A percentile compares a stretch with the other conserved stretches of the same genome.
Conservation (phyloP, 2,329 filamentous ascomycete genomes). For the Nemania sp. region DNA sequence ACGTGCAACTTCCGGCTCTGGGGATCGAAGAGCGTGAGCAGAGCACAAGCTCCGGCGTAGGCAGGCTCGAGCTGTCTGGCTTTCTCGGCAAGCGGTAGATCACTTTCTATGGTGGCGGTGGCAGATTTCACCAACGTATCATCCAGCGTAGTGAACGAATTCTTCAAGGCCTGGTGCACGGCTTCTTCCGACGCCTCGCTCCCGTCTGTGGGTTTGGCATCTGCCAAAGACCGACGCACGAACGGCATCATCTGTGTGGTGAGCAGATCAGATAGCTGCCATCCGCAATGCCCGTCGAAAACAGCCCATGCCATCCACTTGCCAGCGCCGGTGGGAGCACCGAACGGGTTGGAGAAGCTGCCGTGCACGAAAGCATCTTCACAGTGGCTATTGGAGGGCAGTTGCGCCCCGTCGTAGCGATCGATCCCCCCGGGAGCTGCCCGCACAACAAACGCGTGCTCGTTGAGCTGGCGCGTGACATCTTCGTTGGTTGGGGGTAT, state of each 20-base stretch:
- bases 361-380: slow-evolving; percentile 42
- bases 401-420: slow-evolving; percentile 40
- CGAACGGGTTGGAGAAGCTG: slow-evolving; percentile 35
- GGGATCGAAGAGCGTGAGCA: slow-evolving; percentile 63
- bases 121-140: slow-evolving; percentile 37
- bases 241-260: slow-evolving; percentile 38
- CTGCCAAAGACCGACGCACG: slow-evolving; percentile 35
- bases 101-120: slow-evolving; percentile 36
- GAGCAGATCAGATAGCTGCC: slow-evolving; percentile 41
- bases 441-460: slow-evolving; percentile 30
- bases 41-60: slow-evolving; percentile 38
- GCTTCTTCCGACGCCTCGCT: slow-evolving; percentile 29
- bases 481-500: slow-evolving; percentile 33
- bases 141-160: slow-evolving; percentile 45
- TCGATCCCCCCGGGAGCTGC: slow-evolving; percentile 25
- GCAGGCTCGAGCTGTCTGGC: slow-evolving; percentile 36
- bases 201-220: slow-evolving; percentile 23
- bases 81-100: slow-evolving; percentile 36
- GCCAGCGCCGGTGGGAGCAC: slow-evolving; percentile 10
- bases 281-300: slow-evolving; percentile 43
- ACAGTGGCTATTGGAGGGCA: slow-evolving; percentile 40
- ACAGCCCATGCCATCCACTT: slow-evolving; percentile 42
- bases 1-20: slow-evolving; percentile 57
- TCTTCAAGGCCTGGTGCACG: slow-evolving; percentile 42
- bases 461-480: slow-evolving; percentile 37